Base-by-base conservation (phyloP, 1,284 basidiomycete genomes). In the Rhodotorula sp. region DNA sequence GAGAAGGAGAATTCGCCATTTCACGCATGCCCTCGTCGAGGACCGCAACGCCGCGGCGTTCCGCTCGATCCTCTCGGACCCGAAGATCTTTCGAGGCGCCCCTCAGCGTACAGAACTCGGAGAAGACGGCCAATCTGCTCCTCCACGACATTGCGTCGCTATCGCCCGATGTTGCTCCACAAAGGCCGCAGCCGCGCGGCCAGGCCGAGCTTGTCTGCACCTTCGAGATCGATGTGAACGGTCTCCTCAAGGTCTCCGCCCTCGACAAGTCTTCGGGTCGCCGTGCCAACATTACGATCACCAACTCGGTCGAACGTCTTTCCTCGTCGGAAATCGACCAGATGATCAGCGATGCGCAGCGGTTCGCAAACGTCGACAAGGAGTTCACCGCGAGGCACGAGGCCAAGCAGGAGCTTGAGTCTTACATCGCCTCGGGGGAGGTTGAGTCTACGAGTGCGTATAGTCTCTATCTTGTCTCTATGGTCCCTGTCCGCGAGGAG, bases 211-310 rank as follows among this genome's bases (percentile, higher is more conserved):
- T 97, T 72, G 90, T 95, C 64, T 80, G 79, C 72, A 95, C 94
- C 74, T 97, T 97, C 81, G 94, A 97, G 85, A 91, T 96, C 76
- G 94, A 96, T 82, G 94, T 94, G 81, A 96, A 97, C 82, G 94
- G 93, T 86, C 87, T 96, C 73, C 82, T 95, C 80, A 96, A 95
- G 85, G 94, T 97, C 71, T 94, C 93, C 66, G 93, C 93, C 26
- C 87, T 88, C 84, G 94, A 97, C 83, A 90, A 91, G 82, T 91
- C 93, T 65, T 95, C 93, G 56, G 94, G 94, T 81, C 91, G 93
- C 83, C 94, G 94, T 84, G 93, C 94, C 70, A 93, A 93, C 79
- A 96, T 96, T 84, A 81, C 82, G 62, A 83, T 94, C 82, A 92
- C 91, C 82, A 94, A 93, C 87, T 95, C 93, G 69, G 93, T 95